Conservation (phyloP, 2,329 filamentous ascomycete species). For the Trichoderma lentiforme region DNA sequence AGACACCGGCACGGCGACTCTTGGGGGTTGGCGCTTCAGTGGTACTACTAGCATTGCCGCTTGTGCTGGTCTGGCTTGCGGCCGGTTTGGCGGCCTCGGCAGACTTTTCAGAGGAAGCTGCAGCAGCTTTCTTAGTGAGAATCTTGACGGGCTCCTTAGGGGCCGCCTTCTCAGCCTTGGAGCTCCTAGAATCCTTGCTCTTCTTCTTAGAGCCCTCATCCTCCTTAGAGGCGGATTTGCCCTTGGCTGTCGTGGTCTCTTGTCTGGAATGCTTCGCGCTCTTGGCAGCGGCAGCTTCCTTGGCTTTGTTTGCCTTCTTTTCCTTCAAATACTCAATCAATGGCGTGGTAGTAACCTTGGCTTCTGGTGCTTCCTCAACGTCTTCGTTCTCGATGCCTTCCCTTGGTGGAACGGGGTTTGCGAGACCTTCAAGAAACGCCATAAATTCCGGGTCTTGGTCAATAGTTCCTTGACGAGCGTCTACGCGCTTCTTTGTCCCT, state of each 20-base stretch:
- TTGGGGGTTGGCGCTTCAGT: slow-evolving; percentile 33
- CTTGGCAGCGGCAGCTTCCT: slow-evolving; percentile 46
- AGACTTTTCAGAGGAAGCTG: slow-evolving; percentile 42
- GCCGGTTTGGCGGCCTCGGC: slow-evolving; percentile 45
- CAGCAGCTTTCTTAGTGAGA: slow-evolving; percentile 56
- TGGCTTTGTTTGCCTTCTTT: slow-evolving; percentile 76
- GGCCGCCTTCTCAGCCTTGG: slow-evolving; percentile 48
- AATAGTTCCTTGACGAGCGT: slow-evolving; percentile 88
- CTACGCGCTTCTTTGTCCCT: slow-evolving; percentile 67
- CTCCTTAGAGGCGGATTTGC: slow-evolving; percentile 40
- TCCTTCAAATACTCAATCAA: slow-evolving; percentile 87
- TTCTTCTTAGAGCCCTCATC: slow-evolving; percentile 62
- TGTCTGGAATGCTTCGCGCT: slow-evolving; percentile 54
- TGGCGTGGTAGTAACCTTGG: slow-evolving; percentile 76
- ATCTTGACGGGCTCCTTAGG: slow-evolving; percentile 60
- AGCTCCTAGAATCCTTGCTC: slow-evolving; percentile 56
- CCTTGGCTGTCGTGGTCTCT: slow-evolving; percentile 51
- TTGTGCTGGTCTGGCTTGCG: slow-evolving; percentile 35
- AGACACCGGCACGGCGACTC: slow-evolving; percentile 58
- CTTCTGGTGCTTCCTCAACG: slow-evolving; percentile 43
- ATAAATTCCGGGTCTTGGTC: slow-evolving; percentile 97
- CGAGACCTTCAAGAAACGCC: slow-evolving; percentile 82
- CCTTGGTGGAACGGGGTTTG: slow-evolving; percentile 58
- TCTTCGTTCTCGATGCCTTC: slow-evolving; percentile 43
- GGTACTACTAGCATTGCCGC: slow-evolving; percentile 30